Base-by-base conservation (phyloP, 1,284 basidiomycete genomes). In the Chalciporus piperatoides region DNA sequence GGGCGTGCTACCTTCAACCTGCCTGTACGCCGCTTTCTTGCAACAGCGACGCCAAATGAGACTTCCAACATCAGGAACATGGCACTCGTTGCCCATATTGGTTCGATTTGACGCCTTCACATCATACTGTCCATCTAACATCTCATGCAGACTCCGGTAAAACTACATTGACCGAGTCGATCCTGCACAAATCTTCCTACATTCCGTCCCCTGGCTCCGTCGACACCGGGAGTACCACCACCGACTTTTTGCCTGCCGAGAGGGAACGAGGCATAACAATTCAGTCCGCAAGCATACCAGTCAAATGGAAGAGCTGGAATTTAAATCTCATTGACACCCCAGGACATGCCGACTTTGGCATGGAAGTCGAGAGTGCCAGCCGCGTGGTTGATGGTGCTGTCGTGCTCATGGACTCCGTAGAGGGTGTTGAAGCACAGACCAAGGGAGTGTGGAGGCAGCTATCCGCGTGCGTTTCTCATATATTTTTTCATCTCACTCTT, bases 311-410 rank as follows among this genome's bases (percentile, higher is more conserved):
- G 62, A 65, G 81, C 53, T 90, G 86, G 81, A 82, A 77, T 3
- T 89, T 91, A 68, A 93, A 93, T 59, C 77, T 95, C 33, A 86
- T 95, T 43, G 92, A 95, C 62, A 95, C 92, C 5, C 92, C 92
- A 6, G 92, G 92, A 14, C 92, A 95, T 67, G 90, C 91, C 6
- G 92, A 95, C 67, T 95, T 95, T 69, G 92, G 91, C 2, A 93
- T 95, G 86, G 92, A 95, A 61, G 92, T 95, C 9, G 92, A 94
- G 67, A 88, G 91, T 58, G 91, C 92, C 11, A 91, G 92, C 60
- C 81, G 92, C 14, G 87, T 95, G 8, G 83, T 93, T 2, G 92
- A 95, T 59, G 92, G 92, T 51, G 90, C 90, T 4, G 83, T 95
- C 12, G 86, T 95, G 14, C 70, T 95, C 15, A 81, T 95, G 32